phyloP scores from a whole-genome alignment of 2,329 filamentous ascomycete genomes.

The Cladosporium austrohemisphaericum region DNA sequence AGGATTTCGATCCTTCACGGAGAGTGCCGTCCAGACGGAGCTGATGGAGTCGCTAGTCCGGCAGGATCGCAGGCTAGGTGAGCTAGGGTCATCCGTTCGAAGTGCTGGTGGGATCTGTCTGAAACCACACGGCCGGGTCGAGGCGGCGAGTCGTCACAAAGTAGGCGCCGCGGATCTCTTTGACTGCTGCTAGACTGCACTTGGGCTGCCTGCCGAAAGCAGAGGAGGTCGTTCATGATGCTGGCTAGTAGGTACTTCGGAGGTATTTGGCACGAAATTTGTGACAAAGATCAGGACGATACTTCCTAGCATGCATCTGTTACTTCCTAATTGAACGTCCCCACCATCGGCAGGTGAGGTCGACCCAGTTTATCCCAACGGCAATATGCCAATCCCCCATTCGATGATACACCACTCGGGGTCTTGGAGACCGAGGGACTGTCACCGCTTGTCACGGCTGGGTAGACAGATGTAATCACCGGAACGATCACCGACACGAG shows the following conservation, averaged over 20 bases:
- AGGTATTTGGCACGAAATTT: too few relatives aligned
- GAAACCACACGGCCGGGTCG: slow-evolving; percentile 13
- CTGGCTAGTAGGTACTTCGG: not conserved
- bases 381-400: not conserved
- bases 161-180: slow-evolving; percentile 1
- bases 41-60: not conserved
- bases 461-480: too few relatives aligned
- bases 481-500: too few relatives aligned
- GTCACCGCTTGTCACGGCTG: slow-evolving; percentile 4
- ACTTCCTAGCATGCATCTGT: too few relatives aligned
- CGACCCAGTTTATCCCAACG: not conserved
- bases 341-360: slow-evolving; percentile 1
- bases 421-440: too few relatives aligned
- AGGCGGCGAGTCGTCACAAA: not conserved
- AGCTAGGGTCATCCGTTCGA: slow-evolving; percentile 14
- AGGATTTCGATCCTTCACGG: slow-evolving; percentile 15
- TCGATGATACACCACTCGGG: not conserved
- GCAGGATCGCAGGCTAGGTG: slow-evolving; percentile 14
- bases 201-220: not conserved
- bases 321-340: too few relatives aligned
- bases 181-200: slow-evolving; percentile 3
- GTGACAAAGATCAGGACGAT: too few relatives aligned
- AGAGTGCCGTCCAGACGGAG: slow-evolving; percentile 5
- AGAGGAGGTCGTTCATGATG: not conserved
- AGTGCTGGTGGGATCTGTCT: slow-evolving; percentile 13